Evolutionary conservation across 169 alveolate genomes (phyloP), one percentile per base, ranked within the genome.

Genomic region (Cystoisospora suis): DNA sequence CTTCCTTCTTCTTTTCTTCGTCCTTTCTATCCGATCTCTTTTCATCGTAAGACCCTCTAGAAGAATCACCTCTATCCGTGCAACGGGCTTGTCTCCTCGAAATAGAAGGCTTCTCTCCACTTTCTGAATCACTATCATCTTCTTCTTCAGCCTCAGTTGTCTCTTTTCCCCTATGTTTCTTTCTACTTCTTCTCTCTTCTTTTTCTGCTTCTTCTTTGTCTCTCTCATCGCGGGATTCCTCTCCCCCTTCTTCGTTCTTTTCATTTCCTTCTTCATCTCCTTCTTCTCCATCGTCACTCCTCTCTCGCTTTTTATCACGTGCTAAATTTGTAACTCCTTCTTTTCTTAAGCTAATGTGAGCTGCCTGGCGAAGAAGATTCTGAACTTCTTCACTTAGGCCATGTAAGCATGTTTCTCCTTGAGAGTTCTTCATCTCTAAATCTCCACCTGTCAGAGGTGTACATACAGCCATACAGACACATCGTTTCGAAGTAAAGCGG

Each of bases 301-400:
- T 1, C 45, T 5, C 36, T 15, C 77, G 44, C 77, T 9, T 29
- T 3, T 34, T 34, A 36, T 2, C 72, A 1, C 72, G 72, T 2
- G 72, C 29, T 58, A 29, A 1, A 36, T 34, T 3, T 34, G 6
- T 3, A 6, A 36, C 3, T 6, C 77, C 77, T 12, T 15, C 34
- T n/a, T 27, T 4, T 65, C 77, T 65, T 23, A 65, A 36, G 1
- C 45, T 44, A 46, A 38, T 17, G 3, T 46, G 27, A 9, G 83
- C 83, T 9, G 56, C 83, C 32, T 72, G 83, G 29, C 83, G 83
- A 2, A 72, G 83, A 6, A 72, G 83, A 38, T 36, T 38, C 56
- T 72, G 83, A 15, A 40, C 42, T 32, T 72, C 83, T 38, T 34
- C 83, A 34, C 56, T 40, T 1, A 72, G 53, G 83, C 32, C 83